phyloP scores from a whole-genome alignment of 2,329 filamentous ascomycete species.

The Ophiostoma ulmi region DNA sequence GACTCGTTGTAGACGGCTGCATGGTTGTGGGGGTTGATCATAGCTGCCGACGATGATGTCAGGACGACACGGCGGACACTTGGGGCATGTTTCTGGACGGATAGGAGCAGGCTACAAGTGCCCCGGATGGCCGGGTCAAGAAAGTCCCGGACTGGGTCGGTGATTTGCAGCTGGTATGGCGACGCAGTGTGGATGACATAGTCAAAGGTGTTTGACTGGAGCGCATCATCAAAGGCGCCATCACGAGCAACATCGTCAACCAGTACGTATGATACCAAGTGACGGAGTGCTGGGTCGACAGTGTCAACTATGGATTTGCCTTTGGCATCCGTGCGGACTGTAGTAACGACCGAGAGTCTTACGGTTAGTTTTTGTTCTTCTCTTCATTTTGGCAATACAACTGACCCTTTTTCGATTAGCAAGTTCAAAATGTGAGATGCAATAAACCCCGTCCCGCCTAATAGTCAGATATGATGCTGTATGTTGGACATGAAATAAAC shows the following conservation, averaged over 20 bases:
- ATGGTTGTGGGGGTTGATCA: constrained; percentile 38
- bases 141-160: constrained; percentile 44
- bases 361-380: constrained; percentile 20
- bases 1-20: constrained; percentile 39
- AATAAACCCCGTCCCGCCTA: constrained; percentile 52
- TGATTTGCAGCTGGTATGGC: constrained; percentile 65
- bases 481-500: not conserved
- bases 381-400: not conserved
- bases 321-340: constrained; percentile 46
- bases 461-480: constrained; percentile 25
- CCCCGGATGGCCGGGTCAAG: constrained; percentile 53
- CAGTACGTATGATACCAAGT: constrained; percentile 44
- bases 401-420: constrained; percentile 41
- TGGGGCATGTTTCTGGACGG: constrained; percentile 41
- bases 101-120: constrained; percentile 46
- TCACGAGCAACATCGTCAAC: constrained; percentile 68
- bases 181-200: constrained; percentile 70
- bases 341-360: constrained; percentile 43
- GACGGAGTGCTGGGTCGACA: constrained; percentile 41
- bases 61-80: constrained; percentile 60
- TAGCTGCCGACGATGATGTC: constrained; percentile 45
- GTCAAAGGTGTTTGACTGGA: constrained; percentile 55
- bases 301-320: constrained; percentile 41
- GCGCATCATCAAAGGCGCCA: constrained; percentile 60
- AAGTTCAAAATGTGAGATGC: constrained; percentile 49